Evolutionary conservation across 2,329 filamentous ascomycete species (phyloP).

Genomic region (Pyrenophora tritici-repentis): DNA sequence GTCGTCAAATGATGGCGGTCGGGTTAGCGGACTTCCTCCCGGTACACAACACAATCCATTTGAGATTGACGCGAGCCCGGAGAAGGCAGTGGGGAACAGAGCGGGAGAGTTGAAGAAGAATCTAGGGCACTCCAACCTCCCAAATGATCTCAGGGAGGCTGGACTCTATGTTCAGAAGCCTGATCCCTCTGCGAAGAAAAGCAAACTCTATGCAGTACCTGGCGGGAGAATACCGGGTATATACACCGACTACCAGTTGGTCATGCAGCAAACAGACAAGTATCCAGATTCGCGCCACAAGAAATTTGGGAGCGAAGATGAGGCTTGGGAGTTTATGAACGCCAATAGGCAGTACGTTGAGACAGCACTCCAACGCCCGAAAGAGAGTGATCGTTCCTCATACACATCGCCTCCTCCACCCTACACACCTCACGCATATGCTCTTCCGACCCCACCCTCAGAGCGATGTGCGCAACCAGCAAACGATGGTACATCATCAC

Average conservation of each 20-base stretch:
- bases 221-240: slow-evolving; percentile 62
- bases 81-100: neutral
- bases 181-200: slow-evolving; percentile 43
- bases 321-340: slow-evolving; percentile 78
- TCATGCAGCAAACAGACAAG: slow-evolving; percentile 72
- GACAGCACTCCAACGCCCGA: neutral
- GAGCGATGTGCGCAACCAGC: neutral
- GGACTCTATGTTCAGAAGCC: slow-evolving; percentile 70
- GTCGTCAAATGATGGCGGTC: neutral
- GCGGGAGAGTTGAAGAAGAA: too few relatives aligned
- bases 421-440: neutral
- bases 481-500: neutral
- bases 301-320: slow-evolving; percentile 56
- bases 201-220: slow-evolving; percentile 64
- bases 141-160: slow-evolving; percentile 63
- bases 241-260: slow-evolving; percentile 69
- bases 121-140: neutral
- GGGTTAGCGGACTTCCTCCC: neutral
- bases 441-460: neutral
- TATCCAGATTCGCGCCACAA: slow-evolving; percentile 62
- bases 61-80: slow-evolving; percentile 23
- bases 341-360: slow-evolving; percentile 26
- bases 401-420: neutral
- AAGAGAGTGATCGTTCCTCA: neutral
- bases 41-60: slow-evolving; percentile 21